These are phyloP conservation scores for Diospyros lotus DNA, from an alignment of 148 eudicot species.

Conservation along the genomic window DNA sequence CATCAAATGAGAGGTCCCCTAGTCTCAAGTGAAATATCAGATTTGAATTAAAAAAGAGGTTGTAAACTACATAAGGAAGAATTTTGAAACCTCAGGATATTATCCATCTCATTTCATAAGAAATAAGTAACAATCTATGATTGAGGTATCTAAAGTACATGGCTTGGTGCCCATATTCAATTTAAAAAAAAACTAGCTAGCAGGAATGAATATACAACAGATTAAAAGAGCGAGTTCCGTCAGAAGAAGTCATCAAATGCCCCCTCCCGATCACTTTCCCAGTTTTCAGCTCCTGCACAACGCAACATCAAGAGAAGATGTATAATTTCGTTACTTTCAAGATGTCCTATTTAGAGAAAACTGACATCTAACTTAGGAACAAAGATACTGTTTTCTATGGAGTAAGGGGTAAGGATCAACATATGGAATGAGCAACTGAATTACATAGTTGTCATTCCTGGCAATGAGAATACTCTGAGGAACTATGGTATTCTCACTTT, in stretches of 20 bases:
- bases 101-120: slow-evolving; percentile 2
- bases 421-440: slow-evolving; percentile 13
- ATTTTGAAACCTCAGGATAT: neutral
- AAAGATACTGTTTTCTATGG: slow-evolving; percentile 12
- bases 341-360: slow-evolving; percentile 22
- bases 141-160: slow-evolving; percentile 23
- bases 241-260: slow-evolving; percentile 96
- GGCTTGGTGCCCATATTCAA: slow-evolving; percentile 15
- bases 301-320: slow-evolving; percentile 64
- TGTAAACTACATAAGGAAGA: slow-evolving; percentile 4
- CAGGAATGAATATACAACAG: slow-evolving; percentile 28
- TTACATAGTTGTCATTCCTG: slow-evolving; percentile 7
- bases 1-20: slow-evolving; percentile 3
- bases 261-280: slow-evolving; percentile 97
- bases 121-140: slow-evolving; percentile 10
- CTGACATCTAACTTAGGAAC: slow-evolving; percentile 15
- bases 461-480: slow-evolving; percentile 1
- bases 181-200: slow-evolving; percentile 27
- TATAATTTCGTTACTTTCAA: slow-evolving; percentile 41
- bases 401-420: slow-evolving; percentile 17
- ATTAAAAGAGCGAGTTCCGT: slow-evolving; percentile 53
- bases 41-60: neutral
- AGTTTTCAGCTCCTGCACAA: slow-evolving; percentile 85
- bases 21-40: slow-evolving; percentile 1
- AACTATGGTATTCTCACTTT: neutral